These are phyloP conservation scores for Maudiozyma bulderi DNA, from an alignment of 805 yeast genomes.

Conservation along the genomic window DNA sequence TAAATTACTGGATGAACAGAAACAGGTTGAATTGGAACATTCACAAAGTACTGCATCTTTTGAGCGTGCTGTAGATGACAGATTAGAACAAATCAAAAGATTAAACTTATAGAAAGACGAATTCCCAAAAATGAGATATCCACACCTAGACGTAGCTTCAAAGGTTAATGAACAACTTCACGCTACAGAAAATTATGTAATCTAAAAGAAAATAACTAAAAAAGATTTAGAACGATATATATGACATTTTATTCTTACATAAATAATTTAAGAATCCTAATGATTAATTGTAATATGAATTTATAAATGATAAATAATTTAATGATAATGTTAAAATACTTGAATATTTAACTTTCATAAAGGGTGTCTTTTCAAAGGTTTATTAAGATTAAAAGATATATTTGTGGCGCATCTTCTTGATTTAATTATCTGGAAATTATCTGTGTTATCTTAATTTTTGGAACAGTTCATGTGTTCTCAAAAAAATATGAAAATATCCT, in stretches of 20 bases:
- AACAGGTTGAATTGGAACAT: conserved; percentile 5
- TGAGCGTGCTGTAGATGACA: conserved; percentile 34
- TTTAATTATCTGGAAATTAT: too few species aligned
- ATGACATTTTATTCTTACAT: background rate
- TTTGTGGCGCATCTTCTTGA: too few species aligned
- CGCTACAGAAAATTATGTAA: background rate
- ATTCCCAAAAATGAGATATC: too few species aligned
- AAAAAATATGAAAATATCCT: too few species aligned
- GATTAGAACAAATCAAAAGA: conserved; percentile 38
- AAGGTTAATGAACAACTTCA: background rate
- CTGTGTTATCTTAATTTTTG: too few species aligned
- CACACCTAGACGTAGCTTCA: background rate
- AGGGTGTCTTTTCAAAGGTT: too few species aligned
- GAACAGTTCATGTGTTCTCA: too few species aligned
- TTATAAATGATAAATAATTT: background rate
- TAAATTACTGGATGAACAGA: conserved; percentile 47
- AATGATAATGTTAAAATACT: background rate
- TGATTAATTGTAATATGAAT: background rate
- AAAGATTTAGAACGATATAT: background rate
- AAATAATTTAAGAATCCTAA: background rate
- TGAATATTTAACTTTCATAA: too few species aligned
- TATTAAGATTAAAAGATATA: too few species aligned
- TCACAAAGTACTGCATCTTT: conserved; percentile 8
- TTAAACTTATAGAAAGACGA: conserved; percentile 15
- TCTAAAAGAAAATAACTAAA: background rate